These are phyloP conservation scores for Leavenworthia alabamica DNA, from an alignment of 345 rosid genomes.

Conservation along the genomic window DNA sequence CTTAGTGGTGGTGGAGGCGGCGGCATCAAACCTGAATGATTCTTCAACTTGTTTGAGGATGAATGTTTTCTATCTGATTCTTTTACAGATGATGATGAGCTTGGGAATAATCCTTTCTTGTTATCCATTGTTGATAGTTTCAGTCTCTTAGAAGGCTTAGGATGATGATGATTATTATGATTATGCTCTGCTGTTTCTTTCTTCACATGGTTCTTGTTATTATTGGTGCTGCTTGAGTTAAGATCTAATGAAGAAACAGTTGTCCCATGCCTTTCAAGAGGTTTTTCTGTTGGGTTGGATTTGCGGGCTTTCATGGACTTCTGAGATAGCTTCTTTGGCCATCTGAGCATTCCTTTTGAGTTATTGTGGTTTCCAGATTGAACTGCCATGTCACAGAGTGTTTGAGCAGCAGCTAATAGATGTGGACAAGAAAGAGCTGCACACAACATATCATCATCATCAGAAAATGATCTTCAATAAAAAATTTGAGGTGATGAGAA, in stretches of 20 bases:
- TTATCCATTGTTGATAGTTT: conserved; percentile 42
- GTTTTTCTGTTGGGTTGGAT: conserved; percentile 42
- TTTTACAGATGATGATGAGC: conserved; percentile 41
- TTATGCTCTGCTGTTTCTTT: conserved; percentile 19
- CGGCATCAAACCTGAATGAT: conserved; percentile 46
- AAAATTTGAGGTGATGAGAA: neutral
- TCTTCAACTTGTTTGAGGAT: conserved; percentile 38
- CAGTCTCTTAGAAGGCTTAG: conserved; percentile 50
- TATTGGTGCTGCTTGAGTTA: conserved; percentile 26
- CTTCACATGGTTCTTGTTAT: conserved; percentile 19
- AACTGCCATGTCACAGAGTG: conserved; percentile 52
- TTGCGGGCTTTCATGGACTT: conserved; percentile 69
- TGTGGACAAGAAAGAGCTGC: conserved; percentile 55
- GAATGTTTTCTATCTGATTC: conserved; percentile 41
- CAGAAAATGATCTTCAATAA: neutral
- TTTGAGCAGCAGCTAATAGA: conserved; percentile 65
- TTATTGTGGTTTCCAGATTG: conserved; percentile 29
- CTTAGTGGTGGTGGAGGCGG: conserved; percentile 48
- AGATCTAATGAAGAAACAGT: conserved; percentile 24
- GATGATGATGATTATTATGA: too few relatives aligned
- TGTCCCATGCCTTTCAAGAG: conserved; percentile 25
- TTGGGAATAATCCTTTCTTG: conserved; percentile 56
- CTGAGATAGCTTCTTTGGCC: conserved; percentile 68
- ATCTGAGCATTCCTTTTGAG: conserved; percentile 40
- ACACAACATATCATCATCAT: conserved; percentile 16